A percentile compares a stretch with the other conserved stretches of the same genome.
phyloP scores from a whole-genome alignment of 768 basidiomycete species.

The Pilatotrama ljubarskyi region DNA sequence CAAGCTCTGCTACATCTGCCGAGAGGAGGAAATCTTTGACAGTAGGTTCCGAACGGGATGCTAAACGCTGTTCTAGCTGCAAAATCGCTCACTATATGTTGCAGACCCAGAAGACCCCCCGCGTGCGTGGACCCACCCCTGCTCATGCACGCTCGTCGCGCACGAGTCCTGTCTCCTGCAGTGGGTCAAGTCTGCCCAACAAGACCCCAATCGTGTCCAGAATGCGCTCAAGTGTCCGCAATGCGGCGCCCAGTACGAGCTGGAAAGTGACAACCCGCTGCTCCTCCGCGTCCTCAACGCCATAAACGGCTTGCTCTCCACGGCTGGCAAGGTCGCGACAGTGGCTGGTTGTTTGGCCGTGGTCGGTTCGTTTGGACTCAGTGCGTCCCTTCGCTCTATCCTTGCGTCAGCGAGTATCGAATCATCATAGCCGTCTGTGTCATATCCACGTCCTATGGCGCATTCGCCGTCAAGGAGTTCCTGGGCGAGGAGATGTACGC shows the following conservation, averaged over 20 bases:
- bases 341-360: constrained; percentile 50
- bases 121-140: constrained; percentile 74
- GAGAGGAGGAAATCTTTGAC: constrained; percentile 66
- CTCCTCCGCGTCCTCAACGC: constrained; percentile 50
- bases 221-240: constrained; percentile 83
- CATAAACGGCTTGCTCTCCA: constrained; percentile 51
- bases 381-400: constrained; percentile 39
- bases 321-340: constrained; percentile 53
- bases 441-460: constrained; percentile 66
- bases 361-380: constrained; percentile 57
- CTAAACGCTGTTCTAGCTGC: neutral
- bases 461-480: constrained; percentile 67
- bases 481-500: constrained; percentile 61
- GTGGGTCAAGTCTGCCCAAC: constrained; percentile 76
- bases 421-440: constrained; percentile 43
- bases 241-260: constrained; percentile 64
- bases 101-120: constrained; percentile 50
- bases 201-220: constrained; percentile 47
- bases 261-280: constrained; percentile 63
- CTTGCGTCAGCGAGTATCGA: neutral
- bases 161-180: constrained; percentile 78
- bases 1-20: constrained; percentile 80
- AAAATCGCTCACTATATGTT: neutral
- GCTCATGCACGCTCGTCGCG: constrained; percentile 76
- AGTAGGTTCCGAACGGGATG: constrained; percentile 26